A percentile compares a stretch with the other conserved stretches of the same genome.
Conservation (phyloP, 768 basidiomycete genomes). For the Rhodosporidiobolus odoratus region DNA sequence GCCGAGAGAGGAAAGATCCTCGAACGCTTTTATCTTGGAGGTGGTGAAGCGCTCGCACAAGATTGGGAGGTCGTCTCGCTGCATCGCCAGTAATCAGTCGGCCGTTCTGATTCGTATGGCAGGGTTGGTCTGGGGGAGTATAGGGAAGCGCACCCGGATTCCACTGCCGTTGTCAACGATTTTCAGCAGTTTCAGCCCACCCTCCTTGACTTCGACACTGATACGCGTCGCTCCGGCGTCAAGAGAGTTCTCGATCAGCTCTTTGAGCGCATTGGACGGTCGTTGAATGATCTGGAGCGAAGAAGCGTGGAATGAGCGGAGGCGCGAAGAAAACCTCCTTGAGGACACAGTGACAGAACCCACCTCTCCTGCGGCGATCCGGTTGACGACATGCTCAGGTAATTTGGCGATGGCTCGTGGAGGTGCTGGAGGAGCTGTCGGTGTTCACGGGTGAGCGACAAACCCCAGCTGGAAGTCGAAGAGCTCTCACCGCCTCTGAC, state of each 20-base stretch:
- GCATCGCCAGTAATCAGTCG: not conserved
- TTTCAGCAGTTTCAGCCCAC: constrained; percentile 87
- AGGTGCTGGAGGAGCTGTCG: not conserved
- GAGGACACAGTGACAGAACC: constrained; percentile 11
- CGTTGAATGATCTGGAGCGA: constrained; percentile 68
- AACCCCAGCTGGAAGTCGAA: not conserved
- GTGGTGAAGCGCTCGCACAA: constrained; percentile 94
- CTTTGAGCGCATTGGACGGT: constrained; percentile 91
- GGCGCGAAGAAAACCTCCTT: not conserved
- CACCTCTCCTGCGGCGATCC: constrained; percentile 69
- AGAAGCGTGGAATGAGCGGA: not conserved
- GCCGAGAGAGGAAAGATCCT: constrained; percentile 71
- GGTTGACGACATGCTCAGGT: constrained; percentile 76
- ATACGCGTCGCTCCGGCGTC: constrained; percentile 87
- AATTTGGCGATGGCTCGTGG: constrained; percentile 60
- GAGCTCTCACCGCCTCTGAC: not conserved
- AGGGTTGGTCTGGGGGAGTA: too few species aligned
- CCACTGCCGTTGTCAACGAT: constrained; percentile 97
- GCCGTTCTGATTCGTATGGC: not conserved
- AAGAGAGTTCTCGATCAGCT: constrained; percentile 88
- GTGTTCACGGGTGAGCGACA: not conserved
- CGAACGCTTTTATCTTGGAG: constrained; percentile 79
- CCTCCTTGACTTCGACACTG: constrained; percentile 84
- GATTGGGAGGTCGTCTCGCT: constrained; percentile 84
- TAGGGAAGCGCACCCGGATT: constrained; percentile 61